Percentiles rank a stretch among this genome's conserved stretches.
These are phyloP conservation scores for Lentinula guzmanii DNA, from an alignment of 768 basidiomycete species.

Conservation along the genomic window DNA sequence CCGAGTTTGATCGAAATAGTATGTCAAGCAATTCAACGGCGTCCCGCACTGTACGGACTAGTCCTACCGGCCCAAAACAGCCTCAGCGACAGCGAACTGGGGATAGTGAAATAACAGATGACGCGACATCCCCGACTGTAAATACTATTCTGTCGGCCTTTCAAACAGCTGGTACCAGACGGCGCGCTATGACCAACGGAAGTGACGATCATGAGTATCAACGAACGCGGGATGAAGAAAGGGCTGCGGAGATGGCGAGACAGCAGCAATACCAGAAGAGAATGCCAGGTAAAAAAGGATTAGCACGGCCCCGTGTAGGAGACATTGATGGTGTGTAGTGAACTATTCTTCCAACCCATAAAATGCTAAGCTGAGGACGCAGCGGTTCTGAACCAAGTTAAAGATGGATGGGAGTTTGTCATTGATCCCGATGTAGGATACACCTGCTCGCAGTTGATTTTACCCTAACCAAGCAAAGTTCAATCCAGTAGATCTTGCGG, in stretches of 20 bases:
- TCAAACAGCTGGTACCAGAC: conserved; percentile 55
- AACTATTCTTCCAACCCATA: background rate
- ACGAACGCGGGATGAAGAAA: conserved; percentile 51
- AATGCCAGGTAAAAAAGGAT: conserved; percentile 49
- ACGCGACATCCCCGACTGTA: conserved; percentile 38
- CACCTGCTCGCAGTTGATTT: background rate
- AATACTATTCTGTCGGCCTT: conserved; percentile 64
- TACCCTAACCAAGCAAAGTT: conserved; percentile 45
- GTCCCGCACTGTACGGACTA: conserved; percentile 23
- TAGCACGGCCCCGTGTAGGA: conserved; percentile 56
- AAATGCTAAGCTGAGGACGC: background rate
- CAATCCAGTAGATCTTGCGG: conserved; percentile 89
- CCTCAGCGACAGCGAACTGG: conserved; percentile 12
- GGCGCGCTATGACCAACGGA: conserved; percentile 47
- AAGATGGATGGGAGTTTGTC: conserved; percentile 87
- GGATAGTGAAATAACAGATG: conserved; percentile 17
- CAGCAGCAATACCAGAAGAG: conserved; percentile 68
- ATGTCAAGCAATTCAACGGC: conserved; percentile 12
- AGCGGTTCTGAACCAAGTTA: conserved; percentile 85
- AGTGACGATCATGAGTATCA: conserved; percentile 51
- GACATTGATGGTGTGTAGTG: conserved; percentile 75
- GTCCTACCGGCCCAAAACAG: conserved; percentile 8
- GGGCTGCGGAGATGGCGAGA: conserved; percentile 56
- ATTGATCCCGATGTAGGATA: conserved; percentile 64
- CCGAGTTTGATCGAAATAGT: conserved; percentile 36